Evolutionary conservation across 495 filamentous ascomycete species (phyloP), one percentile per base, ranked within the genome.

Genomic region (Penicillium fimorum): DNA sequence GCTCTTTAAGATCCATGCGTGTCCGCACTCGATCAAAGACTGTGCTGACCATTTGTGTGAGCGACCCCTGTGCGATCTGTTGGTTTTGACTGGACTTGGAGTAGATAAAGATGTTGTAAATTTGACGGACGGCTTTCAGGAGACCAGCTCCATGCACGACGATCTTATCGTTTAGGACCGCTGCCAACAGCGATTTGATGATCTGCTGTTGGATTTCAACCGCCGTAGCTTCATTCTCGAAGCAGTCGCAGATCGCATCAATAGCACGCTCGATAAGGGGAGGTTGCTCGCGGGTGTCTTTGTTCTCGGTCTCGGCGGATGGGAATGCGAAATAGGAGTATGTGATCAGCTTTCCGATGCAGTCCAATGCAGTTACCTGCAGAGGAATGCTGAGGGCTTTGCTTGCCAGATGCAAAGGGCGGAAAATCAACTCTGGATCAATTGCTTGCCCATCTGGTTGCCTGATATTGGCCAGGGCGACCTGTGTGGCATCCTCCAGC

Each of bases 171-270:
- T 97, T 97, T 63, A 97, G 70, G 7, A 99, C 93, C 2, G 95
- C 95, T 18, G 95, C 92, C 25, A 99, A 78, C 54, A 99, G 76
- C 0, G 94, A 96, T 74, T 97, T 96, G 67, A 99, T 89, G 61
- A 99, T 99, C 72, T 99, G 95, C 61, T 97, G 81, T 70, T 99
- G 94, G 27, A 96, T 87, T 62, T 96, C 91, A 49, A 87, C 82
- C 11, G 86, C 85, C 1, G 95, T 97, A 4, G 87, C 88, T 71
- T 99, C 95, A 58, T 94, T 92, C 62, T 97, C 91, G 62, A 97
- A 99, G 68, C 95, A 99, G 66, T 97, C 93, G 79, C 95, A 97
- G 73, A 99, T 97, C 37, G 93, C 96, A 72, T 99, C 95, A 62
- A 99, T 99, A 44, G 95, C 95, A 59, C 92, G 84, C 70, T 99